These are phyloP conservation scores for Diaporthe vaccinii DNA, from an alignment of 2,329 filamentous ascomycete genomes.

Conservation along the genomic window DNA sequence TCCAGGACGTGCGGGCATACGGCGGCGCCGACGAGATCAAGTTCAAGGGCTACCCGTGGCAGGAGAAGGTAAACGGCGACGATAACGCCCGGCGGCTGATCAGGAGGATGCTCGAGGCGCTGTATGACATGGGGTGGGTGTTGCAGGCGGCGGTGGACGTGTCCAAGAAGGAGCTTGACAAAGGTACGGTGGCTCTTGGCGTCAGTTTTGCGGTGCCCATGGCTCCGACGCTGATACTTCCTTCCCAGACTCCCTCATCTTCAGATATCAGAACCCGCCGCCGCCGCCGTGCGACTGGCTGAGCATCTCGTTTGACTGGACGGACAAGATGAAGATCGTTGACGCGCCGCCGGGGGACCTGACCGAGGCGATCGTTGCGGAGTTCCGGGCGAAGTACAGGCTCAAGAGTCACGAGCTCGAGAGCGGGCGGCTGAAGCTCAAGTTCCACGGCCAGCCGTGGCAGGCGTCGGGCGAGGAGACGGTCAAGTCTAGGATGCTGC, in stretches of 20 bases:
- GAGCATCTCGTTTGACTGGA: conserved; percentile 51
- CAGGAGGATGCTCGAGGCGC: conserved; percentile 48
- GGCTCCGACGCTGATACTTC: background rate
- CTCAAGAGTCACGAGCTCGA: conserved; percentile 35
- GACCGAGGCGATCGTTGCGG: conserved; percentile 40
- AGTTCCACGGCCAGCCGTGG: conserved; percentile 53
- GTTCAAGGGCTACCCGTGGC: conserved; percentile 53
- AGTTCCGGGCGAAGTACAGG: conserved; percentile 37
- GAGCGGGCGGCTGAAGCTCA: conserved; percentile 48
- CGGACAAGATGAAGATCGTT: conserved; percentile 50
- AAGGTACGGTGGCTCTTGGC: conserved; percentile 37
- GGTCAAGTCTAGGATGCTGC: conserved; percentile 44
- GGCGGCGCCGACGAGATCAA: conserved; percentile 53
- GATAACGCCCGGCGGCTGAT: conserved; percentile 51
- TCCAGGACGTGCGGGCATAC: conserved; percentile 50
- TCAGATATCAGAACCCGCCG: conserved; percentile 51
- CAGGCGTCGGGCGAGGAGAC: conserved; percentile 45
- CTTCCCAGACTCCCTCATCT: conserved; percentile 51
- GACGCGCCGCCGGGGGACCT: conserved; percentile 46
- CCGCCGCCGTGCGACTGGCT: conserved; percentile 54
- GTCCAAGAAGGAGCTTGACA: conserved; percentile 49
- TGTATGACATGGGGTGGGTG: conserved; percentile 55
- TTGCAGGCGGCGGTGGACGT: conserved; percentile 53
- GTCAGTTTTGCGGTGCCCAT: too few species aligned
- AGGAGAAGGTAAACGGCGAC: conserved; percentile 45